phyloP scores from a whole-genome alignment of 306 rosid species.

The Malus fusca region DNA sequence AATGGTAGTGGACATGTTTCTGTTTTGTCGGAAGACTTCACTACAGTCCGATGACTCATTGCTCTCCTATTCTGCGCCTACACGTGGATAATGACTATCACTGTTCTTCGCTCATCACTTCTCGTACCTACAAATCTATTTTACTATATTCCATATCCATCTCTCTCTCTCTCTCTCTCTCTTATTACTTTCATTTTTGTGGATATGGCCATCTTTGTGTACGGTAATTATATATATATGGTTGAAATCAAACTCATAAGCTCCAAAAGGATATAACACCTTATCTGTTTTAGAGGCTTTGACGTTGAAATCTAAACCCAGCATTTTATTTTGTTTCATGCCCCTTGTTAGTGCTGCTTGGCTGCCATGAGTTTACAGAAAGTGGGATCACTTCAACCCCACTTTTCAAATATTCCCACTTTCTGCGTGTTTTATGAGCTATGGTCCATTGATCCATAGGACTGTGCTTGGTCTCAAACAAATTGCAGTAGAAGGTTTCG shows the following conservation, averaged over 20 bases:
- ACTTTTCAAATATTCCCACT: neutral
- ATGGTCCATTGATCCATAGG: neutral
- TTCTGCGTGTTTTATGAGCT: neutral
- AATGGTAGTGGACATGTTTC: conserved; percentile 25
- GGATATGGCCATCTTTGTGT: neutral
- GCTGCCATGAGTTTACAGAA: neutral
- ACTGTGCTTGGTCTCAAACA: neutral
- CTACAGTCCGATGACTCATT: neutral
- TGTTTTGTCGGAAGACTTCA: conserved; percentile 10
- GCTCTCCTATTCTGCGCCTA: neutral
- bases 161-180: neutral
- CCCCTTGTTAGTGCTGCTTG: neutral
- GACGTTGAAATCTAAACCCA: neutral
- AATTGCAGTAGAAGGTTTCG: neutral
- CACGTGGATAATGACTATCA: conserved; percentile 21
- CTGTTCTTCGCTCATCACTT: conserved; percentile 9
- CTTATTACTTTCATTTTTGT: neutral
- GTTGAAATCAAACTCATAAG: conserved; percentile 3
- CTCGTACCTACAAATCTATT: neutral
- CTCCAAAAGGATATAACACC: neutral
- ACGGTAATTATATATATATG: neutral
- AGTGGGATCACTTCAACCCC: neutral
- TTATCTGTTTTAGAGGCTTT: neutral
- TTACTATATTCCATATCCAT: neutral
- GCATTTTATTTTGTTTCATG: neutral